Base-by-base conservation (phyloP, 306 rosid species). In the Medicago truncatula region DNA sequence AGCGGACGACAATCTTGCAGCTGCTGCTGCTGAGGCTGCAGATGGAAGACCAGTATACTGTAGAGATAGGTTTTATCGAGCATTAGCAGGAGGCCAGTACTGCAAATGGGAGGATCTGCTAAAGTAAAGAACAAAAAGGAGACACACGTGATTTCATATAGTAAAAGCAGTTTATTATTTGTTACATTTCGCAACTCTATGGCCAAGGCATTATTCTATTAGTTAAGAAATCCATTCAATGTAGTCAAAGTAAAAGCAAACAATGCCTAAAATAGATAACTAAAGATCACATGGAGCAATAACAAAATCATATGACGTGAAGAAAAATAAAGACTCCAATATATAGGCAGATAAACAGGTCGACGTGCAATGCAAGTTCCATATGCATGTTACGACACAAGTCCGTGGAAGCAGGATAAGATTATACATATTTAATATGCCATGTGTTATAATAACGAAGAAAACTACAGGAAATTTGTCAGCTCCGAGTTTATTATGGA, bases 1-100 rank as follows among this genome's bases (percentile, higher is more conserved):
- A 81, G 73, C 97, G 9, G 91, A 92, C 12, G 97, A 95, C 34
- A 95, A 95, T 82, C 91, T 95, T 23, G 97, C 99, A 69, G 96
- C 99, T 8, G 99, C 97, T 5, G 99, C 99, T 31, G 97, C 99
- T 5, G 96, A 90, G 88, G 97, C 99, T 43, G 99, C 99, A 12
- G 98, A 90, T 57, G 97, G 99, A 78, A 89, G 98, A 66, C 99
- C 99, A 12, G 98, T 95, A 74, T 95, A 92, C 81, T 92, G 99
- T 87, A 89, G 97, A 81, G 99, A 95, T 82, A 91, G 99, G 83
- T 90, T 73, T 77, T 90, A 95, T 80, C 92, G 97, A 71, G 98
- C 96, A 72, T 85, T 95, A 82, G 99, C 99, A 9, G 99, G 99
- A 21, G 99, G 99, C 38, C 99, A 92, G 67, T 95, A 90, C 84